Evolutionary conservation across 192 early-diverging fungal genomes (phyloP), one percentile per base, ranked within the genome.

Genomic region (Linderina pennispora): DNA sequence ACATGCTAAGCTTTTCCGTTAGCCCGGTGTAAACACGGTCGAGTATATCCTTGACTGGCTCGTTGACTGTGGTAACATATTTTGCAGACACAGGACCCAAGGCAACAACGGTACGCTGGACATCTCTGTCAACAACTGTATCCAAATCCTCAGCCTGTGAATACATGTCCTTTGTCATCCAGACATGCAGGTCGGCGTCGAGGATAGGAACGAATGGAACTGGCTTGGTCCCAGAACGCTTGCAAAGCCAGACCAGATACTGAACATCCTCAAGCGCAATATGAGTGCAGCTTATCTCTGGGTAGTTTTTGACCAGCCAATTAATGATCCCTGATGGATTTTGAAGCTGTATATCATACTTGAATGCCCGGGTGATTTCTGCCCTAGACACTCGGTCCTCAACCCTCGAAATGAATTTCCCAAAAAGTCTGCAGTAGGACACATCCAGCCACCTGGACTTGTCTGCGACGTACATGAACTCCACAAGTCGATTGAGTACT

Each of bases 401-500:
- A n/a, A n/a, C n/a, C n/a, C n/a, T n/a, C n/a, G n/a, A n/a, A 23
- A 91, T 50, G 71, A 93, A 88, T 50, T 93, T 89, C 15, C 87
- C 71, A 10, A 88, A 55, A 1, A 89, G 61, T 53, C 85, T 81
- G 20, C 76, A 74, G 48, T 83, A 78, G 7, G 89, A 68, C 16
- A 66, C 19, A 48, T 90, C 82, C 35, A 91, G 84, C 94, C 94
- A 97, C 22, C 85, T 77, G 28, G 56, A 37, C 58, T 90, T 73
- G 40, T 83, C 75, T 36, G 69, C 52, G 43, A 88, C 69, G 55
- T 86, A 94, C 68, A 91, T 58, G 25, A 91, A 77, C 58, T 88
- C 85, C 10, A 92, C 74, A 55, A 97, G 43, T 38, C 93, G 87
- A 48, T 79, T 58, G 15, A 85, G 65, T 18, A 94, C 86, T 48